phyloP scores from a whole-genome alignment of 305 asterid genomes.

The Ajuga reptans region DNA sequence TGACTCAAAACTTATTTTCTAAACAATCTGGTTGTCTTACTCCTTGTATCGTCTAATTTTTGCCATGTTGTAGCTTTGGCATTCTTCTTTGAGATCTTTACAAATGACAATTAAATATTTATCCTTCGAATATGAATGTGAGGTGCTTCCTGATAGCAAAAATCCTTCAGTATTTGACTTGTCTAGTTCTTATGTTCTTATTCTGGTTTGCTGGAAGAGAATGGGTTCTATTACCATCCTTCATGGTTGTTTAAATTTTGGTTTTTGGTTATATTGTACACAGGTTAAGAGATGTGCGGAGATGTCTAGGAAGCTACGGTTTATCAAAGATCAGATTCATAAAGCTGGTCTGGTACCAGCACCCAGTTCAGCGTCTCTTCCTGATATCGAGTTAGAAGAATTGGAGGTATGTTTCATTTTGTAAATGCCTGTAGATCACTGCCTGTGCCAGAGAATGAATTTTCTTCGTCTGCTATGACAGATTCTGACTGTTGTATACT shows the following conservation, averaged over 20 bases:
- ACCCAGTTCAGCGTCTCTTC: conserved; percentile 59
- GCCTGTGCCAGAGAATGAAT: neutral
- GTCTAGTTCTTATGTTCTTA: neutral
- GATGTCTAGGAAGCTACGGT: conserved; percentile 56
- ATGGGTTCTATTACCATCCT: conserved; percentile 1
- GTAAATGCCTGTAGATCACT: conserved; percentile 6
- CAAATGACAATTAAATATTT: neutral
- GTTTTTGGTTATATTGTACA: conserved; percentile 16
- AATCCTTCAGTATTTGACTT: neutral
- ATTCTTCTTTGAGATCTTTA: neutral
- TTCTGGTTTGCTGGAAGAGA: conserved; percentile 11
- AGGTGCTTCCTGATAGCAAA: neutral
- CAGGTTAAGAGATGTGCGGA: conserved; percentile 88
- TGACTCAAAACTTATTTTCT: neutral
- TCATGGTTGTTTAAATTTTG: conserved; percentile 18
- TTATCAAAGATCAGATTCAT: conserved; percentile 69
- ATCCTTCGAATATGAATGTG: conserved; percentile 1
- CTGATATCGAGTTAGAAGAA: conserved; percentile 82
- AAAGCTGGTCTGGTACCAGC: conserved; percentile 68
- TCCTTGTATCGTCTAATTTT: neutral
- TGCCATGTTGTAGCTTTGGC: neutral
- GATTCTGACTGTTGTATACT: neutral
- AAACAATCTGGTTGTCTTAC: neutral
- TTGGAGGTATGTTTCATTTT: conserved; percentile 59
- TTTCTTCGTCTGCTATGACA: conserved; percentile 7